Evolutionary conservation across 768 basidiomycete genomes (phyloP), one percentile per base, ranked within the genome.

Genomic region (Exsudoporus frostii): DNA sequence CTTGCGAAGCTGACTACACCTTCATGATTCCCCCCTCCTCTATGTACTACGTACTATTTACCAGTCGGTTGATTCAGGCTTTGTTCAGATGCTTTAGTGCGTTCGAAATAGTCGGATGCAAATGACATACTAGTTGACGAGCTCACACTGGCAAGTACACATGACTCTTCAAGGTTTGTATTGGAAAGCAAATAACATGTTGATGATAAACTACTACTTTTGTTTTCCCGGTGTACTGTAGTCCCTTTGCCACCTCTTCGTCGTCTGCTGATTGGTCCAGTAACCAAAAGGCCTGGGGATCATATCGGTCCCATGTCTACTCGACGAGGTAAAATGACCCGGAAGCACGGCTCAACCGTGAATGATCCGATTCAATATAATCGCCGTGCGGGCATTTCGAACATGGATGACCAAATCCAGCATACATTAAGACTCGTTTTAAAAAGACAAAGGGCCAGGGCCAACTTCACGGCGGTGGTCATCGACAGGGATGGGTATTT

Each of bases 201-300:
- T 2, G 3, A 56, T 24, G n/a, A 41, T 22, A 33, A 34, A 34
- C 13, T 24, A 41, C 41, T 60, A 65, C 62, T 70, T 79, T 69
- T 80, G n/a, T n/a, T n/a, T n/a, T 84, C 65, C 81, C 86, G 57
- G 88, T n/a, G n/a, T n/a, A n/a, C n/a, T n/a, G 69, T 42, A 90
- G 65, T 57, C 86, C 86, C 58, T 81, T 82, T 5, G 86, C 88
- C 44, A 85, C 73, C 54, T 90, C 87, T 45, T 89, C 88, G 13
- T 74, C 75, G 65, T 90, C 86, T 9, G 72, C 76, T 17, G 80
- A 74, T 52, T 76, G 77, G 68, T 91, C 90, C 0, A 84, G 84
- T 13, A 85, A 60, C 84, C 84, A 85, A 59, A 86, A 79, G 0
- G 84, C 78, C 83, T 84, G 48, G 10, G 27, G 36, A 75, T 29